Evolutionary conservation across 2,329 filamentous ascomycete species (phyloP).

Genomic region (Cercospora canescens): DNA sequence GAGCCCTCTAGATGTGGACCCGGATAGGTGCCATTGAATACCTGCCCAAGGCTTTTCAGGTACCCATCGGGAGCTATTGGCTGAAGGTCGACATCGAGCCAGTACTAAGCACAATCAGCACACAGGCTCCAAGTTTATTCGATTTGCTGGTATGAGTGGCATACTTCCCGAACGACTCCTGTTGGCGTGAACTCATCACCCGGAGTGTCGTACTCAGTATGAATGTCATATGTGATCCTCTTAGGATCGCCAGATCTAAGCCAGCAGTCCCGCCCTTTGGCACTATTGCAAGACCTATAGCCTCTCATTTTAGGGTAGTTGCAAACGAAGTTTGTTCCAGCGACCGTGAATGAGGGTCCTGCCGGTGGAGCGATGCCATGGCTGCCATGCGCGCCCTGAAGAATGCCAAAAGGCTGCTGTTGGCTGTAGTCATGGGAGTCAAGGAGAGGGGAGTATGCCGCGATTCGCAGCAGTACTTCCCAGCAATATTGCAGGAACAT

Average conservation of each 20-base stretch:
- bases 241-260: conserved; percentile 21
- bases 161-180: conserved; percentile 33
- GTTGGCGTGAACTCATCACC: conserved; percentile 18
- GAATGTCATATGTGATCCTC: conserved; percentile 31
- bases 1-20: conserved; percentile 48
- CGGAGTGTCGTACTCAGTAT: conserved; percentile 30
- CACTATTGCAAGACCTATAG: conserved; percentile 27
- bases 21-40: conserved; percentile 48
- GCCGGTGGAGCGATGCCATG: not conserved
- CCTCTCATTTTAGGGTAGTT: conserved; percentile 15
- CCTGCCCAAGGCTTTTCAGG: conserved; percentile 20
- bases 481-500: conserved; percentile 24
- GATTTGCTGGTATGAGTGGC: not conserved
- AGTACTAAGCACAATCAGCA: conserved; percentile 42
- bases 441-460: conserved; percentile 8
- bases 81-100: conserved; percentile 43
- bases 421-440: not conserved
- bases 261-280: conserved; percentile 27
- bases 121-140: conserved; percentile 17
- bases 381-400: not conserved
- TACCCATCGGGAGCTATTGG: conserved; percentile 38
- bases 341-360: conserved; percentile 15
- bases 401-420: conserved; percentile 13
- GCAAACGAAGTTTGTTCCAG: conserved; percentile 22
- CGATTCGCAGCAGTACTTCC: conserved; percentile 17